Percentiles rank a stretch among this genome's conserved stretches.
These are phyloP conservation scores for Verticillium isaacii DNA, from an alignment of 2,329 filamentous ascomycete genomes.

Conservation along the genomic window DNA sequence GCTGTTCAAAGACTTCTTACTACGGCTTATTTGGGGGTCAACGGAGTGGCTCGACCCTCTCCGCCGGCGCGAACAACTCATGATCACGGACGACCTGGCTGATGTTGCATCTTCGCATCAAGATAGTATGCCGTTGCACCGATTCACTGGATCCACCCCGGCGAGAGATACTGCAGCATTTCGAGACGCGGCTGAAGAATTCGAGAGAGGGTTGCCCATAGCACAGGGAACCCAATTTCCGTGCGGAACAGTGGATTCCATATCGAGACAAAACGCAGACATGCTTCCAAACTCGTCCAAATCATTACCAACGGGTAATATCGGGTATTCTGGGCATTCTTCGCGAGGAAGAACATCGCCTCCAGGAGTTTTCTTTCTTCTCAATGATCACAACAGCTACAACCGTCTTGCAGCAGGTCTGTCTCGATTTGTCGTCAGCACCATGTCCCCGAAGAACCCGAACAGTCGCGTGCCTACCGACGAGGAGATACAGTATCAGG, in stretches of 20 bases:
- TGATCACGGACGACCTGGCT: background rate
- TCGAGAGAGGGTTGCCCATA: too few species aligned
- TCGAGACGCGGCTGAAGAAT: too few species aligned
- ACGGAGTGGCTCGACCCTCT: conserved; percentile 5
- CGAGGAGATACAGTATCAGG: conserved; percentile 27
- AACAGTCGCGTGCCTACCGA: conserved; percentile 25
- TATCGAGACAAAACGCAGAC: background rate
- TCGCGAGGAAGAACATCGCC: background rate
- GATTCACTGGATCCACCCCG: too few species aligned
- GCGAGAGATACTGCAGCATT: too few species aligned
- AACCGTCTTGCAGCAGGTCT: conserved; percentile 15
- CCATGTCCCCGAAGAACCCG: conserved; percentile 24
- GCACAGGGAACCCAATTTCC: too few species aligned
- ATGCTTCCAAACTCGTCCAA: background rate
- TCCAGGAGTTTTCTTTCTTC: conserved; percentile 4
- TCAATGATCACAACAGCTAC: conserved; percentile 21
- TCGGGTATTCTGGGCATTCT: background rate
- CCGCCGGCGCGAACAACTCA: background rate
- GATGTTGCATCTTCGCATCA: too few species aligned
- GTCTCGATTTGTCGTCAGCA: conserved; percentile 18
- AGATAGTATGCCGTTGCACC: too few species aligned
- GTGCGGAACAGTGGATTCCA: background rate
- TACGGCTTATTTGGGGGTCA: conserved; percentile 4
- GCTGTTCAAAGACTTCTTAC: conserved; percentile 6
- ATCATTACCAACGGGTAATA: background rate